phyloP scores from a whole-genome alignment of 805 yeast genomes.

The Schizosaccharomyces lindneri region DNA sequence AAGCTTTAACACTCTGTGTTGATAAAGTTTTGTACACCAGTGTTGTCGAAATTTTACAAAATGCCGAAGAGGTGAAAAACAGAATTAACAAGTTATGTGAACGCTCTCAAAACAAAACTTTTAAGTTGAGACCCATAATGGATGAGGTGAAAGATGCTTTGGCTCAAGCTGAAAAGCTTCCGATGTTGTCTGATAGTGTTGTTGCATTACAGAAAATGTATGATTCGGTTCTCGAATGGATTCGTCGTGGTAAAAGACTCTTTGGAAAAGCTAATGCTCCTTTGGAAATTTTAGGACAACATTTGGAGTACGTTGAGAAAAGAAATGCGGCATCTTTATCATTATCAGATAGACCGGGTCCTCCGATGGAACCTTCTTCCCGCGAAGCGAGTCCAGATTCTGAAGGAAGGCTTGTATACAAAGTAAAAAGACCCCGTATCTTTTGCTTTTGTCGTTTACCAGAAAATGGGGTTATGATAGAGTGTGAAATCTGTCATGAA shows the following conservation, averaged over 20 bases:
- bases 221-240: constrained; percentile 16
- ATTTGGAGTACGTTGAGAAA: constrained; percentile 11
- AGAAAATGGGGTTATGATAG: constrained; percentile 73
- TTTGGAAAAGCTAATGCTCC: constrained; percentile 18
- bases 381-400: not conserved
- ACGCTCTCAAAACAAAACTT: constrained; percentile 12
- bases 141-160: constrained; percentile 9
- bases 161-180: constrained; percentile 1
- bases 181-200: constrained; percentile 11
- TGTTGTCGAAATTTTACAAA: not conserved
- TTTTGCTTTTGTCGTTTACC: constrained; percentile 24
- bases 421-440: constrained; percentile 24
- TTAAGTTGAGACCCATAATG: constrained; percentile 15
- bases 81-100: constrained; percentile 5
- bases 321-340: constrained; percentile 8
- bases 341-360: constrained; percentile 8
- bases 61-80: constrained; percentile 6
- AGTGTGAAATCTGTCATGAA: constrained; percentile 69
- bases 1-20: not conserved
- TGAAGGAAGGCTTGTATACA: constrained; percentile 32
- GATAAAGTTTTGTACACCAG: not conserved
- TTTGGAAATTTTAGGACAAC: constrained; percentile 12
- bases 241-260: constrained; percentile 13
- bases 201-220: constrained; percentile 7
- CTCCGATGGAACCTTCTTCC: constrained; percentile 3